phyloP scores from a whole-genome alignment of 2,329 filamentous ascomycete species.

The Paecilomyces variotii region DNA sequence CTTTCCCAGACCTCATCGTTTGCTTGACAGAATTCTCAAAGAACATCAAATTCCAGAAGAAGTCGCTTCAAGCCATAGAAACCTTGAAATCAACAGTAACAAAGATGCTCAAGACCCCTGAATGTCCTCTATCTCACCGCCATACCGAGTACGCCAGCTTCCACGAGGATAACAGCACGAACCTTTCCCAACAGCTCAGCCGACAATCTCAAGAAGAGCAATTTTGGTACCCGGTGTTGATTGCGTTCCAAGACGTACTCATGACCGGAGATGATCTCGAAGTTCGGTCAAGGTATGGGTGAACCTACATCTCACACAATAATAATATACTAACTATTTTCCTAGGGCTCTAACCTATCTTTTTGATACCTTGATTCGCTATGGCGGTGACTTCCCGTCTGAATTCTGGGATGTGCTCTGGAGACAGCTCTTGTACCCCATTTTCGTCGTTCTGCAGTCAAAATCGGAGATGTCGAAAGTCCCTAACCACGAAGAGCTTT shows the following conservation, averaged over 20 bases:
- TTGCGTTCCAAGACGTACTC: slow-evolving; percentile 95
- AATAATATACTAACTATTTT: slow-evolving; percentile 3
- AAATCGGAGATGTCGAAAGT: slow-evolving; percentile 95
- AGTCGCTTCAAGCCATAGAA: slow-evolving; percentile 92
- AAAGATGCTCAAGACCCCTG: slow-evolving; percentile 89
- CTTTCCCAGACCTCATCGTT: slow-evolving; percentile 92
- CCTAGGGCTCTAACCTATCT: slow-evolving; percentile 78
- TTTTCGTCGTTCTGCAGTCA: slow-evolving; percentile 95
- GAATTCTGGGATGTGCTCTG: slow-evolving; percentile 99
- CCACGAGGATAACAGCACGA: slow-evolving; percentile 37
- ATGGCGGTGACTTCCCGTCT: slow-evolving; percentile 81
- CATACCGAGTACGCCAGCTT: slow-evolving; percentile 40
- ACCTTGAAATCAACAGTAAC: slow-evolving; percentile 87
- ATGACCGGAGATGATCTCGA: slow-evolving; percentile 99
- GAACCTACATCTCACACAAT: slow-evolving; percentile 32
- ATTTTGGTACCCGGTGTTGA: slow-evolving; percentile 97
- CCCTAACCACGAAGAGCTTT: slow-evolving; percentile 90
- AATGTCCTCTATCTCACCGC: slow-evolving; percentile 77
- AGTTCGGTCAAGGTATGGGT: slow-evolving; percentile 61
- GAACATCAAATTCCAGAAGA: slow-evolving; percentile 97
- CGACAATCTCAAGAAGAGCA: slow-evolving; percentile 91
- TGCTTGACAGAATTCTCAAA: slow-evolving; percentile 98
- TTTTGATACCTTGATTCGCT: slow-evolving; percentile 84
- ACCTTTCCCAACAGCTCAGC: slow-evolving; percentile 54
- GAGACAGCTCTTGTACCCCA: slow-evolving; percentile 93